Conservation (phyloP, 2,329 filamentous ascomycete species). For the Sclerotinia sclerotiorum region DNA sequence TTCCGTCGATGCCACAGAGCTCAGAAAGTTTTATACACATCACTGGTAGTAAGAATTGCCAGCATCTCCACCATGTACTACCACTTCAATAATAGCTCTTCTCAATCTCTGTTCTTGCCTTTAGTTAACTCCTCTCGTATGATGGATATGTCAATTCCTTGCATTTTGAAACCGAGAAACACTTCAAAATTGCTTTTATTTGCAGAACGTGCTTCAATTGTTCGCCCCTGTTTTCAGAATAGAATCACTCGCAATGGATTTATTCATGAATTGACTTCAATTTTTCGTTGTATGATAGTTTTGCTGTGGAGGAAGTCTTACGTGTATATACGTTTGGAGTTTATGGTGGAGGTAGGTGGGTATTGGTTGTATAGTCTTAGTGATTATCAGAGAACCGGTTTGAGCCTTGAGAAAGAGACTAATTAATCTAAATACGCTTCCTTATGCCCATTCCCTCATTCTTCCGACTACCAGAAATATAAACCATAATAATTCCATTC, state of each 20-base stretch:
- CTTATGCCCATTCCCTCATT: too few relatives aligned
- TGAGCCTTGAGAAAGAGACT: neutral
- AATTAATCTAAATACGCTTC: neutral
- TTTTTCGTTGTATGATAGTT: constrained; percentile 18
- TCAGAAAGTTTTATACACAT: neutral
- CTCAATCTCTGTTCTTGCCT: neutral
- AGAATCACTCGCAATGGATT: too few relatives aligned
- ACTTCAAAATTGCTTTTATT: constrained; percentile 14
- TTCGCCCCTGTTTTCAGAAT: constrained; percentile 22
- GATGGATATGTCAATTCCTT: too few relatives aligned
- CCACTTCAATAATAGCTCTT: neutral
- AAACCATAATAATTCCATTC: neutral
- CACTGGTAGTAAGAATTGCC: neutral
- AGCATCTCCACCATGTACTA: neutral
- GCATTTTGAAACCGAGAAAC: neutral
- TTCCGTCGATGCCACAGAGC: neutral
- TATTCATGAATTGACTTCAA: constrained; percentile 11
- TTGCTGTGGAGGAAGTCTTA: constrained; percentile 18
- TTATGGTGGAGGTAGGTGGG: neutral
- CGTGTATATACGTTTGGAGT: constrained; percentile 1
- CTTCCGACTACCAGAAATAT: neutral
- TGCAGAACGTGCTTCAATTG: constrained; percentile 27
- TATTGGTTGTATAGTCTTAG: neutral
- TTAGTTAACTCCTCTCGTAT: neutral
- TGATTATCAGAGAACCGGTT: neutral